Evolutionary conservation across 768 basidiomycete species (phyloP), one percentile per base, ranked within the genome.

Genomic region (Xerocomus potaroensis): DNA sequence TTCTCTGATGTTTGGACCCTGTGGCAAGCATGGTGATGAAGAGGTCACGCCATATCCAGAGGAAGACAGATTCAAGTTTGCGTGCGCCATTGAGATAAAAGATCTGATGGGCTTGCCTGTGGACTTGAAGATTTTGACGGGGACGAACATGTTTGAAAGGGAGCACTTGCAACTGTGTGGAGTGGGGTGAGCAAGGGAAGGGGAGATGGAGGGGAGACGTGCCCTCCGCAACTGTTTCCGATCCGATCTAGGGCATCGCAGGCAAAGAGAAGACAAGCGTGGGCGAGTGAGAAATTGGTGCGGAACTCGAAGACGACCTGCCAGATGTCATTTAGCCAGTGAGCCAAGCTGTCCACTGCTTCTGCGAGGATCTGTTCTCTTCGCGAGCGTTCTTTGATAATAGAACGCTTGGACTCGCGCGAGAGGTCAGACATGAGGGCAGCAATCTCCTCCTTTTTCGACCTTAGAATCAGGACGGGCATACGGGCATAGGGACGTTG

Each of bases 41-140:
- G 16, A 85, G 69, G 49, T 86, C 84, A 6, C 83, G 73, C 83
- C 83, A 85, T 43, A 85, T 76, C 80, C 81, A 85, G 15, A 83
- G 61, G 6, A 78, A 48, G 32, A 75, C 67, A 12, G 63, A 65
- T 22, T 74, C 69, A 16, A 82, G 65, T 19, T 69, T 68, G 24
- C 72, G 69, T 1, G 73, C 74, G 4, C 81, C 81, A 3, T 62
- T 61, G 18, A 83, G 58, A 61, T 57, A 45, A 83, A 81, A 0
- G 69, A 65, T 53, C 76, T 81, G 54, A 82, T 58, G 19, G 67
- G 33, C 29, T 70, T 73, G 12, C 75, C 74, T 10, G 64, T 68
- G 41, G 69, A 72, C 39, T 63, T 46, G n/a, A 54, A 75, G 46
- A 84, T 72, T 9, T 58, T 56, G 43, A 80, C 56, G 14, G 73